A percentile compares a stretch with the other conserved stretches of the same genome.
phyloP scores from a whole-genome alignment of 495 filamentous ascomycete species.

The Daldinia childiae region DNA sequence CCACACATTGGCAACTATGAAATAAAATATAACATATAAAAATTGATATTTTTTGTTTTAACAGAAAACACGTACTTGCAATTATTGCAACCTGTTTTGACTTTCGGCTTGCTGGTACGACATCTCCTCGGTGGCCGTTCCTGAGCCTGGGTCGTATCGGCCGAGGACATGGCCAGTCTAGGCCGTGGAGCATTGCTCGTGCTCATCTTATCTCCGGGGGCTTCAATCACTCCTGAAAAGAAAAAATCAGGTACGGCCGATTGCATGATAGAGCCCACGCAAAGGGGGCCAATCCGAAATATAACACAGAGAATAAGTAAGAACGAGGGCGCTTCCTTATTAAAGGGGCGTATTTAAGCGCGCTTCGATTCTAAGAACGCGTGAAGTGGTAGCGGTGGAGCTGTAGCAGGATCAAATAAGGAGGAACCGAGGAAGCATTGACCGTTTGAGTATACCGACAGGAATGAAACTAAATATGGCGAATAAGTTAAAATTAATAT shows the following conservation, averaged over 20 bases:
- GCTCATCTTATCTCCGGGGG: conserved; percentile 23
- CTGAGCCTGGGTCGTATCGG: conserved; percentile 20
- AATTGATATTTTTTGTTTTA: conserved; percentile 5
- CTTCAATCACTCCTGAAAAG: conserved; percentile 15
- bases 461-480: conserved; percentile 18
- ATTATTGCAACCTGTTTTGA: conserved; percentile 65
- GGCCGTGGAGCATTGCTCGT: conserved; percentile 10
- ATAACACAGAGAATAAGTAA: background rate
- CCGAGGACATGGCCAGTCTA: conserved; percentile 13
- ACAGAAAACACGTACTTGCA: conserved; percentile 61
- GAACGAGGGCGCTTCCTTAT: background rate
- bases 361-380: conserved; percentile 1
- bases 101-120: conserved; percentile 60
- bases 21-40: conserved; percentile 10
- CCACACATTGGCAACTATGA: background rate
- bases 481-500: conserved; percentile 22
- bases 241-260: background rate
- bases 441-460: background rate
- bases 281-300: conserved; percentile 1
- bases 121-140: conserved; percentile 48
- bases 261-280: conserved; percentile 23
- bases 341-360: background rate
- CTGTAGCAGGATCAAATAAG: conserved; percentile 14
- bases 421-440: conserved; percentile 13
- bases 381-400: conserved; percentile 14